Conservation (phyloP, 2,329 filamentous ascomycete genomes). For the Alternaria atra region DNA sequence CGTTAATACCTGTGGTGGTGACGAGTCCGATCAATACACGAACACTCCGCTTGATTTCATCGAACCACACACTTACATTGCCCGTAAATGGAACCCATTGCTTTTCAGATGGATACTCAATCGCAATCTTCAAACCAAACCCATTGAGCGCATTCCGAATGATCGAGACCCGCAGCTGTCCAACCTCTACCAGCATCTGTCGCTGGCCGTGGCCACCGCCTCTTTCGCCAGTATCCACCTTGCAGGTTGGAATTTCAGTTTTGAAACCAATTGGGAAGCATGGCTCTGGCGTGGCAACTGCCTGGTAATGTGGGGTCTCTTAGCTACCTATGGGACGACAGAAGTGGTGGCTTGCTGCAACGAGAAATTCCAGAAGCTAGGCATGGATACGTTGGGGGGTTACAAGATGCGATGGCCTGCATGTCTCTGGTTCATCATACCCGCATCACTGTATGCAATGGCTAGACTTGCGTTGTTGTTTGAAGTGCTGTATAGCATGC, state of each 20-base stretch:
- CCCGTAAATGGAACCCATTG: background rate
- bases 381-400: background rate
- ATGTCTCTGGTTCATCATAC: background rate
- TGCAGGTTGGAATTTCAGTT: conserved; percentile 11
- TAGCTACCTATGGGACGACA: no score
- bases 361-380: background rate
- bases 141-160: background rate
- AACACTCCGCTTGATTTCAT: background rate
- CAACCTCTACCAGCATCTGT: background rate
- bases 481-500: background rate
- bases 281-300: conserved; percentile 3
- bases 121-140: background rate
- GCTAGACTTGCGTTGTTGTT: background rate
- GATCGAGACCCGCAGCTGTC: background rate
- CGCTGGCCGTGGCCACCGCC: background rate
- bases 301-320: no score
- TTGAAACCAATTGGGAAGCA: conserved; percentile 2
- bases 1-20: background rate
- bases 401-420: no score
- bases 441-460: background rate
- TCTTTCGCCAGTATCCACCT: conserved; percentile 1
- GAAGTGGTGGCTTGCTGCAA: no score
- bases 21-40: background rate
- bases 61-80: background rate
- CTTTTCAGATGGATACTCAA: background rate